Conservation (phyloP, 495 filamentous ascomycete species). For the Lentithecium fluviatile region DNA sequence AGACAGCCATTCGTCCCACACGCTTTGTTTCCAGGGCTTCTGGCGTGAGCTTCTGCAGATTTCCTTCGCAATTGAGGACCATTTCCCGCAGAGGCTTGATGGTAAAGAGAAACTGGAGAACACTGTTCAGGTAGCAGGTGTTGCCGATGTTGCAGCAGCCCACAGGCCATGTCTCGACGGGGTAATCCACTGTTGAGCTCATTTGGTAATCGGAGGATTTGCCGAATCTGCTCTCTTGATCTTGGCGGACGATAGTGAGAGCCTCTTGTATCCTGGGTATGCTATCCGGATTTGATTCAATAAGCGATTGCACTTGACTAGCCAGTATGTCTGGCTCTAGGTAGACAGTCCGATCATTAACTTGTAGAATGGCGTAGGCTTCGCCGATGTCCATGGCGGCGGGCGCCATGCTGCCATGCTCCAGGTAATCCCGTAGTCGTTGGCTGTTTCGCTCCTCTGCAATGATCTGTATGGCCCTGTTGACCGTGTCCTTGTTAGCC, state of each 20-base stretch:
- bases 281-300: conserved; percentile 40
- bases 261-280: conserved; percentile 17
- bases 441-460: conserved; percentile 56
- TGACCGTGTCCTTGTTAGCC: conserved; percentile 49
- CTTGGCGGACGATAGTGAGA: conserved; percentile 13
- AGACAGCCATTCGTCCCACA: conserved; percentile 63
- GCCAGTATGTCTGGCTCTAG: conserved; percentile 20
- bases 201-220: neutral
- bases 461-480: conserved; percentile 58
- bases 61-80: conserved; percentile 68
- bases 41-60: conserved; percentile 63
- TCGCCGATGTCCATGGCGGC: conserved; percentile 58
- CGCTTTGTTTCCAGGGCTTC: conserved; percentile 59
- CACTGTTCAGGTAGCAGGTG: conserved; percentile 96
- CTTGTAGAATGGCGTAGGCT: conserved; percentile 58
- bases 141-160: conserved; percentile 92
- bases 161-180: conserved; percentile 61
- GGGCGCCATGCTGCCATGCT: conserved; percentile 51
- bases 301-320: conserved; percentile 6
- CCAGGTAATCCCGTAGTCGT: conserved; percentile 54
- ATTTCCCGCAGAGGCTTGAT: conserved; percentile 79
- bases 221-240: conserved; percentile 15
- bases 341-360: conserved; percentile 50
- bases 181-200: conserved; percentile 10
- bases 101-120: conserved; percentile 93